Percentiles rank a stretch among this genome's conserved stretches.
phyloP scores from a whole-genome alignment of 1,139 yeast genomes.

The Blastobotrys raffinosifermentans region DNA sequence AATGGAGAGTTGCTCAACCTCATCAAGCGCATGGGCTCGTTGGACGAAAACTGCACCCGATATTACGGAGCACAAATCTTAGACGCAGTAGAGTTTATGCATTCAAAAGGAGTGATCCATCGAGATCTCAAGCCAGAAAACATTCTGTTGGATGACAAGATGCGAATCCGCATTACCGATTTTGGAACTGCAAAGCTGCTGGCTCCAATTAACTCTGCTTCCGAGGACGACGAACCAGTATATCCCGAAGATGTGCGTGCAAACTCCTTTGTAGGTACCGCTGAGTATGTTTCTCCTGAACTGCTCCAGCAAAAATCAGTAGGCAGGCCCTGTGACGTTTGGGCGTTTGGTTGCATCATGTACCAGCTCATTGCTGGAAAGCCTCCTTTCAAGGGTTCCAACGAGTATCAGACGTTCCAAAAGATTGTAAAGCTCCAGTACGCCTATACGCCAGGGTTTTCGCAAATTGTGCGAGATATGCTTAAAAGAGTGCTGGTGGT shows the following conservation, averaged over 20 bases:
- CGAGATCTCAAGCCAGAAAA: constrained; percentile 96
- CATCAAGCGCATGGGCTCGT: constrained; percentile 68
- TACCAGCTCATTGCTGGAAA: constrained; percentile 91
- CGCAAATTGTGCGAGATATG: constrained; percentile 63
- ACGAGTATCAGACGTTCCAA: constrained; percentile 91
- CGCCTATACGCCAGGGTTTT: constrained; percentile 73
- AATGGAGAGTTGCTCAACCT: constrained; percentile 84
- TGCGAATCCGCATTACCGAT: constrained; percentile 89
- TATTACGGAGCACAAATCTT: constrained; percentile 73
- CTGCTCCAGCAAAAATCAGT: constrained; percentile 73
- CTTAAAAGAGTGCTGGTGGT: constrained; percentile 62
- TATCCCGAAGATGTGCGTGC: constrained; percentile 57
- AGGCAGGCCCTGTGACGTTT: constrained; percentile 84
- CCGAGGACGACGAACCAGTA: constrained; percentile 25
- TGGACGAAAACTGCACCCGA: constrained; percentile 70
- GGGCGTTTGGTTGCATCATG: constrained; percentile 95
- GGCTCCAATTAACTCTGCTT: constrained; percentile 42
- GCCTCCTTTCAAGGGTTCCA: constrained; percentile 96
- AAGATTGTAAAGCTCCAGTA: constrained; percentile 81
- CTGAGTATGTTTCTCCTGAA: constrained; percentile 89
- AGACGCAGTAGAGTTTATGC: constrained; percentile 84
- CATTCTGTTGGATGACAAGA: constrained; percentile 63
- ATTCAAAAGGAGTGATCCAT: constrained; percentile 77
- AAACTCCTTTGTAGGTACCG: constrained; percentile 85
- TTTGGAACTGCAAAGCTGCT: constrained; percentile 94